A percentile compares a stretch with the other conserved stretches of the same genome.
Evolutionary conservation across 2,329 filamentous ascomycete genomes (phyloP).

Genomic region (Cytospora piceae): DNA sequence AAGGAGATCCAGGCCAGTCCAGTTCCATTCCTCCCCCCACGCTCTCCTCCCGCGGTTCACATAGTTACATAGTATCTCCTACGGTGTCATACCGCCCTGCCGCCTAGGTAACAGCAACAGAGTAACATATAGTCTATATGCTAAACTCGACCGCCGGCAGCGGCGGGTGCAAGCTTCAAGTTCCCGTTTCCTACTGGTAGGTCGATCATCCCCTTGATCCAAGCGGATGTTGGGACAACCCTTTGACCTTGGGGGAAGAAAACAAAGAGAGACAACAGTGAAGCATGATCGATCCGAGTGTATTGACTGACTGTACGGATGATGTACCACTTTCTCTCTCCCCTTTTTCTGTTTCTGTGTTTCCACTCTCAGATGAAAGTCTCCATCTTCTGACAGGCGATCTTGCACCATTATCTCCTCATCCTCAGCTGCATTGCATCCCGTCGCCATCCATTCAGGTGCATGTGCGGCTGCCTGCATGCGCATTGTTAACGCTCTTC

Average conservation of each 20-base stretch:
- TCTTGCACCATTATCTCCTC: conserved; percentile 8
- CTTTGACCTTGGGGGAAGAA: background rate
- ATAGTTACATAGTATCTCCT: too few species aligned
- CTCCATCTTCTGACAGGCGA: conserved; percentile 1
- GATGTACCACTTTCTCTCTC: background rate
- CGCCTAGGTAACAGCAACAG: background rate
- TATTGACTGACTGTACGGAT: too few species aligned
- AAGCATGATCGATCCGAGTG: too few species aligned
- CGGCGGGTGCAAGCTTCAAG: background rate
- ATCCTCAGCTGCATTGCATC: conserved; percentile 9
- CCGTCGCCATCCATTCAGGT: background rate
- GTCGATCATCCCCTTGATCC: background rate
- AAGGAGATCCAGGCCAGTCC: conserved; percentile 8
- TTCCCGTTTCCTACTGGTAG: background rate
- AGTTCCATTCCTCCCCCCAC: too few species aligned
- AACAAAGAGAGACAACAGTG: background rate
- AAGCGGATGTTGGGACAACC: background rate
- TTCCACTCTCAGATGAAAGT: background rate
- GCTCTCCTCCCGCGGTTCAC: too few species aligned
- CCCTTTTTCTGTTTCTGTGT: conserved; percentile 2
- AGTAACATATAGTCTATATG: background rate
- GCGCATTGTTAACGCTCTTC: background rate
- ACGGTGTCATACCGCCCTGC: background rate
- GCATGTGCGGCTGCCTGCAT: conserved; percentile 14
- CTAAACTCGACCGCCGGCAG: background rate